Evolutionary conservation across 2,329 filamentous ascomycete species (phyloP), one percentile per base, ranked within the genome.

Genomic region (Epichloe baconii): DNA sequence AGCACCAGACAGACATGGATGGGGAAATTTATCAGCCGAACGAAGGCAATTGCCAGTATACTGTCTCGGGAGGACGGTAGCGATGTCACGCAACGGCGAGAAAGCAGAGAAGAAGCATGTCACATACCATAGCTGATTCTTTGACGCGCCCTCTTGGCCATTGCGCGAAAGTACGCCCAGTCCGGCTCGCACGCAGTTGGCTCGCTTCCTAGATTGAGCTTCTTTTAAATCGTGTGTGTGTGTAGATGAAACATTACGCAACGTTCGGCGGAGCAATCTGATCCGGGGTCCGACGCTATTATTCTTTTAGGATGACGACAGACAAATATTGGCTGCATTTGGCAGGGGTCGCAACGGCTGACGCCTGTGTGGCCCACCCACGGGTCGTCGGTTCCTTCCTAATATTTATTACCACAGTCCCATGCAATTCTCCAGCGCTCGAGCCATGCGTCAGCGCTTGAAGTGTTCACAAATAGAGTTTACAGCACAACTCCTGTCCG

Each of bases 61-160:
- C 21, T 23, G 31, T 45, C 31, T 50, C 17, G 37, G 42, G 23
- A 31, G 31, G 31, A 31, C 31, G 31, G 8, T 4, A 31, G 31
- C 31, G 31, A 31, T 31, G 17, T 15, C 41, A 21, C 19, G 19
- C 17, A 31, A 7, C 21, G 15, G 42, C 14, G 42, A 12, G 17
- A 19, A 6, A 38, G 12, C 44, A 15, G 17, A 19, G 36, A 34
- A 37, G 5, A 19, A 36, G 14, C 12, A 21, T 11, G 31, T 23
- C 17, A 54, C 49, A 65, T 63, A 85, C 81, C 80, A 71, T 85
- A 85, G 66, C 80, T 83, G 68, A 85, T 82, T 68, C 80, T 79
- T 68, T 85, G 82, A 65, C 78, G 80, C 62, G 77, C 76, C 71
- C 83, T 85, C 66, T 79, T 82, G 64, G 80, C 79, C 80, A 83